Evolutionary conservation across 2,329 filamentous ascomycete species (phyloP).

Genomic region (Aspergillus pseudoterreus): DNA sequence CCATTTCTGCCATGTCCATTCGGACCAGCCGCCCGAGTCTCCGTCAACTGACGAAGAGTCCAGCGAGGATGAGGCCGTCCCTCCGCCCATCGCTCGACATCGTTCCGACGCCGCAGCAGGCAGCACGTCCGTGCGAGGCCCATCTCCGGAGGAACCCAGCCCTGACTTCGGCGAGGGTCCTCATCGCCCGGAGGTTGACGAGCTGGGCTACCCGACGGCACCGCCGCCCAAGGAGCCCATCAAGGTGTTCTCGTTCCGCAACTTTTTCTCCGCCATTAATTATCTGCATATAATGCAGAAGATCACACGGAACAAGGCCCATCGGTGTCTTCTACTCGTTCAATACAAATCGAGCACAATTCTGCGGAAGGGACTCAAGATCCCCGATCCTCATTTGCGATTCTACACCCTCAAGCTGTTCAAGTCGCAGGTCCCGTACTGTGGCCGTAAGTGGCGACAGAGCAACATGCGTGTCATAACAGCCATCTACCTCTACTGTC

Average conservation of each 20-base stretch:
- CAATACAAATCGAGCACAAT: constrained; percentile 94
- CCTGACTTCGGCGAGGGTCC: constrained; percentile 22
- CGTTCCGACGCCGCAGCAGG: constrained; percentile 31
- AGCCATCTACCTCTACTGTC: constrained; percentile 88
- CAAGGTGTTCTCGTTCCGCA: constrained; percentile 85
- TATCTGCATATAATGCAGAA: constrained; percentile 96
- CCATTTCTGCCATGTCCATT: constrained; percentile 75
- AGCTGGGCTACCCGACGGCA: constrained; percentile 74
- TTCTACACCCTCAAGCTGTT: constrained; percentile 97
- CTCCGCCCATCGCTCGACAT: constrained; percentile 73
- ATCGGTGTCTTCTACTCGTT: constrained; percentile 88
- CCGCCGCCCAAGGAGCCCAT: constrained; percentile 68
- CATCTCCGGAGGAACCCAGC: constrained; percentile 23
- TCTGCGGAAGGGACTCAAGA: constrained; percentile 83
- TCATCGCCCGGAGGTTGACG: constrained; percentile 65
- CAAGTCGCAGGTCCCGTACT: constrained; percentile 98
- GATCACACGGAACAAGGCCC: constrained; percentile 91
- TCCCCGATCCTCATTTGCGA: constrained; percentile 80
- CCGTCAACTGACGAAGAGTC: constrained; percentile 33
- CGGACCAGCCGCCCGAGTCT: constrained; percentile 52
- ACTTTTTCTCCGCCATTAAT: constrained; percentile 94
- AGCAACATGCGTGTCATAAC: constrained; percentile 99
- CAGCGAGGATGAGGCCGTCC: constrained; percentile 69
- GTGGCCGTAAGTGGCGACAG: constrained; percentile 96
- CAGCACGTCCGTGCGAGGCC: constrained; percentile 20